Base-by-base conservation (phyloP, 768 basidiomycete genomes). In the Arthromyces matolae region DNA sequence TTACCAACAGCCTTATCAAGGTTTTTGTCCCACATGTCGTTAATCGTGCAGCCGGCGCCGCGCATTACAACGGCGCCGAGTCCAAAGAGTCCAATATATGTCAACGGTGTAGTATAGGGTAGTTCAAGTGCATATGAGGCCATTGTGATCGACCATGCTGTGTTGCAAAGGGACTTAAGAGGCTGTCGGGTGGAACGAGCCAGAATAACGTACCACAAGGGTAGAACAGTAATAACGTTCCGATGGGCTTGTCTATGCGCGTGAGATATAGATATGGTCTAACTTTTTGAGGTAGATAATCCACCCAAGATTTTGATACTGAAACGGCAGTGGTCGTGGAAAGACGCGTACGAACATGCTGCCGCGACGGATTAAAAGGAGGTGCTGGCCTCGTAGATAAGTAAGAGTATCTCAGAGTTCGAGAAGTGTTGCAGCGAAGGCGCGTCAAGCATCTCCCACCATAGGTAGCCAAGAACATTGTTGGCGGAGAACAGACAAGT, bases 141-240 rank as follows among this genome's bases (percentile, higher is more conserved):
- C 89, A 99, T 95, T 6, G 92, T 90, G 60, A 99, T 96, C 8
- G 93, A 92, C 96, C 96, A 99, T 7, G 93, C 96, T 99, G 55
- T n/a, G 10, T 23, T 18, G n/a, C 25, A 47, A 32, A 14, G n/a
- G 42, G 10, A 14, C 25, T 43, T 48, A 29, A 48, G 32, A 45
- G 44, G 31, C 38, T 27, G n/a, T 10, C n/a, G 23, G n/a, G 29
- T 39, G 28, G 29, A 50, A 35, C 19, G 8, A 31, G 6, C 34
- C 13, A 16, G 12, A 22, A 47, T 27, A 40, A 80, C 85, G 57
- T 46, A 96, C 95, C 80, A 65, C 96, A 98, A 1, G 96, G 96
- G 70, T 92, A 94, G 63, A 87, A 95, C 13, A 99, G 74, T 12
- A 99, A 67, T 36, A 93, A 70, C 0, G 92, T 91, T 25, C 96